Percentiles rank a stretch among this genome's conserved stretches.
Evolutionary conservation across 2,329 filamentous ascomycete species (phyloP).

Genomic region (Ophiostoma sp.): DNA sequence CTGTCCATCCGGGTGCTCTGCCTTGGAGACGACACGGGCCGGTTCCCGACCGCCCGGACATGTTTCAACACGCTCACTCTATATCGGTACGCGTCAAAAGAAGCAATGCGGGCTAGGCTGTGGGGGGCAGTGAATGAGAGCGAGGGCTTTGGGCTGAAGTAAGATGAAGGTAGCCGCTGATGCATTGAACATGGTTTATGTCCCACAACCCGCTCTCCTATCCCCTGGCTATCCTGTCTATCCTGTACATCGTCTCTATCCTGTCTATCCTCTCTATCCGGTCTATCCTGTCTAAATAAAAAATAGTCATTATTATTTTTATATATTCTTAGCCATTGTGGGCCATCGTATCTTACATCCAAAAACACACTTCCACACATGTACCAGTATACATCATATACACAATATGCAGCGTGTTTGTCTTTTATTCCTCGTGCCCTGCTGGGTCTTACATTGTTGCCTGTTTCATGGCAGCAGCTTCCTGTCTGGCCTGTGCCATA

Average conservation of each 20-base stretch:
- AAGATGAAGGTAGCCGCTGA: constrained; percentile 13
- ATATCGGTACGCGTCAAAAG: constrained; percentile 62
- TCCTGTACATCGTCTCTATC: too few relatives aligned
- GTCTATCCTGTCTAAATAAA: too few relatives aligned
- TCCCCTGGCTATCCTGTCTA: too few relatives aligned
- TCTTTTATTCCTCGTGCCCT: background rate
- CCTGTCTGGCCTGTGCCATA: constrained; percentile 49
- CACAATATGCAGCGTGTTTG: constrained; percentile 1
- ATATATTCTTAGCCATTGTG: background rate
- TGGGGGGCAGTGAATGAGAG: constrained; percentile 87
- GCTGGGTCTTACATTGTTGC: constrained; percentile 22
- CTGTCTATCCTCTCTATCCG: background rate
- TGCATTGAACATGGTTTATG: too few relatives aligned
- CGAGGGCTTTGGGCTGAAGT: constrained; percentile 88
- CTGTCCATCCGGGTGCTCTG: constrained; percentile 71
- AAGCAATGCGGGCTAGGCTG: constrained; percentile 63
- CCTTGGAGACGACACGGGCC: constrained; percentile 64
- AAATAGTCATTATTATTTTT: background rate
- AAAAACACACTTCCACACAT: background rate
- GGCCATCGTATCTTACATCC: constrained; percentile 6
- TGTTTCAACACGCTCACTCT: constrained; percentile 84
- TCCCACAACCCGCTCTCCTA: too few relatives aligned
- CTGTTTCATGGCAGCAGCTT: constrained; percentile 41
- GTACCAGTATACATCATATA: background rate
- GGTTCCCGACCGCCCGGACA: constrained; percentile 80